These are phyloP conservation scores for Papilionanthe hybrid DNA, from an alignment of 116 monocot species.

Conservation along the genomic window DNA sequence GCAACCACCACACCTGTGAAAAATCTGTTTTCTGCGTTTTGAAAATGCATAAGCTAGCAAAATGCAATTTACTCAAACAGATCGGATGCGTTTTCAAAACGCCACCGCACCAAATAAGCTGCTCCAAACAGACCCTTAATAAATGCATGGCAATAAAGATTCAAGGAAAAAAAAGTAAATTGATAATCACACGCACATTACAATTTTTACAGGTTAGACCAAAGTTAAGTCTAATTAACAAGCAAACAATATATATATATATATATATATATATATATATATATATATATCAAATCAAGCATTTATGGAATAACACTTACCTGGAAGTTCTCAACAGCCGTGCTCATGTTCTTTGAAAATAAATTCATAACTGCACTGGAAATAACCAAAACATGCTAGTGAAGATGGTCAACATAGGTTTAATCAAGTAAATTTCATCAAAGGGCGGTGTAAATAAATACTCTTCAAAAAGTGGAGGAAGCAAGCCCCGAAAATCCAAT, in stretches of 20 bases:
- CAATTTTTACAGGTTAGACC: neutral
- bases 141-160: neutral
- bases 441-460: constrained; percentile 23
- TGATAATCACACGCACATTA: neutral
- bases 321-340: constrained; percentile 96
- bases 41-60: no score
- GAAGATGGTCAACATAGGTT: constrained; percentile 1
- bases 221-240: neutral
- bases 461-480: constrained; percentile 96
- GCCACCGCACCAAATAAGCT: no score
- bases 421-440: neutral
- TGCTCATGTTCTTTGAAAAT: constrained; percentile 90
- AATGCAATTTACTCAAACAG: no score
- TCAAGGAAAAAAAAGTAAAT: neutral
- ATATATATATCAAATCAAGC: neutral
- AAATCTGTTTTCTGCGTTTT: no score
- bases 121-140: no score
- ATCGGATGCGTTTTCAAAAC: no score
- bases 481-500: constrained; percentile 88
- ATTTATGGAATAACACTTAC: constrained; percentile 24
- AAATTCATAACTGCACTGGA: constrained; percentile 95
- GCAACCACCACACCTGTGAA: no score
- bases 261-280: no score
- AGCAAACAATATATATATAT: no score
- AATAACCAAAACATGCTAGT: constrained; percentile 27